Evolutionary conservation across 176 grass and related monocot species (phyloP), one percentile per base, ranked within the genome.

Genomic region (Paspalum notatum): DNA sequence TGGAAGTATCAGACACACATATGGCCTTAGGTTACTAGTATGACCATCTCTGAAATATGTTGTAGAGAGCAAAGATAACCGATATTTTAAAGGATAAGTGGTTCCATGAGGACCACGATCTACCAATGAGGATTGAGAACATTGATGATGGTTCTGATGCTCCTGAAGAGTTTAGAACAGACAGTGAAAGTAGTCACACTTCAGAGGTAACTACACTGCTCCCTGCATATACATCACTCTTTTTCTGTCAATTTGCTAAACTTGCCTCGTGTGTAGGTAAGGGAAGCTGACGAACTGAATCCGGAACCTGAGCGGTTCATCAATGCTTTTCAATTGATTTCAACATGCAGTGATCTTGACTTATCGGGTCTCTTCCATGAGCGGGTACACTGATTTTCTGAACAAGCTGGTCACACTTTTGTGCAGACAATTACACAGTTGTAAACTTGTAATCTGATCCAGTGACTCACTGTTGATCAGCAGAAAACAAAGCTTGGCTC

Each of bases 401-500:
- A 49, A 74, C 38, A 52, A 21, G 45, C 57, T 79, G 26, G 40
- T 32, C 82, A 55, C 32, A 26, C 32, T 42, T 58, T 27, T 32
- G 27, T 62, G 50, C 39, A 18, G 50, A 64, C 24, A 37, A 43
- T 64, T 62, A 82, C 24, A 42, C 22, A 68, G n/a, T n/a, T 62
- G 6, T n/a, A n/a, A n/a, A n/a, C 8, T 4, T 79, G 57, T 38
- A 75, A 39, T 49, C 74, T 66, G 26, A 40, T 20, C 71, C 20
- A 3, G 7, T 46, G 64, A 55, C 45, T 70, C 20, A 26, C 26
- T 41, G 43, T 44, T 67, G 51, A 45, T 49, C 51, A 68, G 62
- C 77, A 93, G 88, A 93, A 97, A 90, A 91, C 69, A 62, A 97
- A 91, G 49, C 68, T 97, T 0, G 73, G 88, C 20, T 93, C 93